Base-by-base conservation (phyloP, 495 filamentous ascomycete species). In the Penicillium samsonianum region DNA sequence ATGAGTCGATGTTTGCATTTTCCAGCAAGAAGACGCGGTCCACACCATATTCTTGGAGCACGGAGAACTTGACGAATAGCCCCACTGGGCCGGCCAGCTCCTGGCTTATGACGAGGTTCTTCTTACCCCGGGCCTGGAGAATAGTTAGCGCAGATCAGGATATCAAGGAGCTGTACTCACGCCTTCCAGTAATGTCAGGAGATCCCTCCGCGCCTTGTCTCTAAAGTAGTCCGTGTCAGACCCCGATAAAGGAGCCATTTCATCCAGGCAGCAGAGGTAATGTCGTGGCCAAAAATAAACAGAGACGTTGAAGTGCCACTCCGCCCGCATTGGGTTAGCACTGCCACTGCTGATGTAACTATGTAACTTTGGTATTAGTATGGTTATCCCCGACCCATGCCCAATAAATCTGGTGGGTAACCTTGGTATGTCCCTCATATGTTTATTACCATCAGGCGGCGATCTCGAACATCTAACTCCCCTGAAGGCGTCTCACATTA, bases 21-120 rank as follows among this genome's bases (percentile, higher is more conserved):
- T 96, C 91, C 40, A 99, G 80, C 65, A 95, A 86, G 80, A 96
- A 98, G 53, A 97, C 86, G 62, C 91, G 94, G 72, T 98, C 92
- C 64, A 98, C 91, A 16, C 95, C 95, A 78, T 98, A 96, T 63
- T 99, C 93, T 58, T 90, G 87, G 20, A 91, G 82, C 43, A 84
- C 83, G 14, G 95, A 96, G 67, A 96, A 94, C 70, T 96, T 97
- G 76, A 95, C 89, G 67, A 98, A 87, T 53, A 95, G 81, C 47
- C 91, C 90, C 49, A 99, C 82, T 33, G 91, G 89, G 37, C 92
- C 92, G 61, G 92, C 91, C 63, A 99, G 82, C 64, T 87, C 83
- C 72, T 90, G 88, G 69, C 97, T 92, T 65, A 98, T 87, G 52
- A 98, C 88, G 59, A 99, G 81, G 74, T 96, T 96, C 80, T 99